Evolutionary conservation across 2,329 filamentous ascomycete genomes (phyloP), one percentile per base, ranked within the genome.

Genomic region (Penicillium sp.): DNA sequence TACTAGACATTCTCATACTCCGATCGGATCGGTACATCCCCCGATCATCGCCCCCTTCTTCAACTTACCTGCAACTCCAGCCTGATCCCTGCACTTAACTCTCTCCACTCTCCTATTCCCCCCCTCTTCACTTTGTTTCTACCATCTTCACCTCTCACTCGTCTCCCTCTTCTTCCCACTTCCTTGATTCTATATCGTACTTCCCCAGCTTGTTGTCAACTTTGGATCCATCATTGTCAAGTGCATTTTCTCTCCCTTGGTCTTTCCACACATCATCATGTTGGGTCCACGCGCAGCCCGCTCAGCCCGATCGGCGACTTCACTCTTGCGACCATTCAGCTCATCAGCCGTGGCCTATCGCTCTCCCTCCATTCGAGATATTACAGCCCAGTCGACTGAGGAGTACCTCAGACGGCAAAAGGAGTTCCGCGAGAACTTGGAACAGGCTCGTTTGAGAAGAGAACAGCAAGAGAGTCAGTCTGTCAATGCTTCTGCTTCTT

Each of bases 391-490:
- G 62, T 85, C 86, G 61, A 87, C 90, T 64, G 82, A 87, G 53
- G 81, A 83, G 56, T 99, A 97, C 83, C 91, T 90, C 73, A 79
- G 83, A 70, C 91, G 89, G 77, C 93, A 96, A 80, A 89, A 88
- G 77, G 83, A 87, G 71, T 97, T 97, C 79, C 89, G 94, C 73
- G 87, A 93, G 77, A 86, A 89, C 74, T 81, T 96, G 69, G 84
- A 87, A 69, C 84, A 88, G 77, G 87, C 86, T 73, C 87, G 90
- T 78, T 89, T 88, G 81, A 82, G 81, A 76, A 89, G 90, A 79
- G 86, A 89, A 77, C 81, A 86, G 81, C 88, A 90, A 87, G 89
- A 92, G 83, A 93, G 92, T 96, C 78, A 85, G 86, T 88, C 75
- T 71, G 72, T 78, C 76, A 76, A 79, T 73, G 71, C 75, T 71